Evolutionary conservation across 2,329 filamentous ascomycete genomes (phyloP).

Genomic region (Diaporthe eres): DNA sequence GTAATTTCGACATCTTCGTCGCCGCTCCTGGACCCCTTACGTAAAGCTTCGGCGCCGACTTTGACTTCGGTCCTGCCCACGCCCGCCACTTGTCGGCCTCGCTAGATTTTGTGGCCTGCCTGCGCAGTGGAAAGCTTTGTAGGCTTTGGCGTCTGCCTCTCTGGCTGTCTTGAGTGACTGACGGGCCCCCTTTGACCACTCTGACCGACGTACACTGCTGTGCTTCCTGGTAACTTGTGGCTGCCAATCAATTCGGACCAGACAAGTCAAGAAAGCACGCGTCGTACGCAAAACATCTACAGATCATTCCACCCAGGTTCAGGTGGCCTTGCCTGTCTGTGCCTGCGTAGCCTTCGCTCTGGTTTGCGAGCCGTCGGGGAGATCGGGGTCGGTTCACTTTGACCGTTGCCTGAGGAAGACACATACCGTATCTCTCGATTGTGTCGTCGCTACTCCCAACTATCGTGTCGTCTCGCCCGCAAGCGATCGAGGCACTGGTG

Average conservation of each 20-base stretch:
- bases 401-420: constrained; percentile 28
- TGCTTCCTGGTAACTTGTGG: constrained; percentile 3
- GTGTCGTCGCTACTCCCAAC: constrained; percentile 29
- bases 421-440: constrained; percentile 32
- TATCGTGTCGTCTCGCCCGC: constrained; percentile 29
- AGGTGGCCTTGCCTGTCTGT: constrained; percentile 36
- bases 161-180: constrained; percentile 25
- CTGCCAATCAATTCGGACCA: constrained; percentile 7
- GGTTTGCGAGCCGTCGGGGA: constrained; percentile 26
- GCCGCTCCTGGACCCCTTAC: constrained; percentile 13
- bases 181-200: constrained; percentile 29
- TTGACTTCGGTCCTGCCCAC: constrained; percentile 30
- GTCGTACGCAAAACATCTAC: constrained; percentile 12
- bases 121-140: constrained; percentile 32
- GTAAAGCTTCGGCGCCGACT: constrained; percentile 29
- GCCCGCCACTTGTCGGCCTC: constrained; percentile 28
- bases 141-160: constrained; percentile 32
- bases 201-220: constrained; percentile 31
- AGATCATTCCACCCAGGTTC: constrained; percentile 16
- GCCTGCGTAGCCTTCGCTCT: constrained; percentile 39
- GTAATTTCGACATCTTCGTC: constrained; percentile 38
- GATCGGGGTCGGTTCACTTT: not conserved
- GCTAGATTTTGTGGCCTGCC: constrained; percentile 23
- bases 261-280: constrained; percentile 8
- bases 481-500: constrained; percentile 29